Evolutionary conservation across 2,329 filamentous ascomycete species (phyloP).

Genomic region (Fusarium solani-melongenae): DNA sequence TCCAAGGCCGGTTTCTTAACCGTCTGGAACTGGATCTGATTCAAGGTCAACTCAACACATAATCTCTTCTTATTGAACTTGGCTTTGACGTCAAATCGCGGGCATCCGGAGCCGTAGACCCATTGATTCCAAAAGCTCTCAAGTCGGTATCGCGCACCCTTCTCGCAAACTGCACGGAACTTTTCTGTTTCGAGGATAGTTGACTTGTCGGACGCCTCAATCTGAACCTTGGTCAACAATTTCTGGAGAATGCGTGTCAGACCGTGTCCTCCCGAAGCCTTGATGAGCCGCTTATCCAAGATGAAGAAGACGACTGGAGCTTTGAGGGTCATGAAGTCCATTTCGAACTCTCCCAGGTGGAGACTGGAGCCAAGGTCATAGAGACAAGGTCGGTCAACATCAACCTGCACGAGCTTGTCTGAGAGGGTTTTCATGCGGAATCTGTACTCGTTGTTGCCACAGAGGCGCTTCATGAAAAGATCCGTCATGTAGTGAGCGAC

Average conservation of each 20-base stretch:
- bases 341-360: constrained; percentile 84
- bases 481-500: constrained; percentile 96
- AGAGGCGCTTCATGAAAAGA: constrained; percentile 88
- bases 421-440: constrained; percentile 88
- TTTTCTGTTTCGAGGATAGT: constrained; percentile 79
- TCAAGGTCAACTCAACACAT: constrained; percentile 90
- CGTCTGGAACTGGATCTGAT: constrained; percentile 73
- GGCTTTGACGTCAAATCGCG: constrained; percentile 85
- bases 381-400: constrained; percentile 84
- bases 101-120: constrained; percentile 89
- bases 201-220: constrained; percentile 67
- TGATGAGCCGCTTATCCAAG: constrained; percentile 88
- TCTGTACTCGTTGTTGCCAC: constrained; percentile 93
- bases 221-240: constrained; percentile 87
- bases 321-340: constrained; percentile 91
- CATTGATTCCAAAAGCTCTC: constrained; percentile 95
- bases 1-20: constrained; percentile 63
- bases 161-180: constrained; percentile 88
- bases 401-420: constrained; percentile 83
- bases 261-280: constrained; percentile 83
- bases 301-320: constrained; percentile 93
- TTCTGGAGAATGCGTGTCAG: constrained; percentile 87
- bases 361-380: constrained; percentile 82
- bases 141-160: constrained; percentile 85
- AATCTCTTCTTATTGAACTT: constrained; percentile 98